These are phyloP conservation scores for Plicaturopsis crispa DNA, from an alignment of 768 basidiomycete genomes.

Conservation along the genomic window DNA sequence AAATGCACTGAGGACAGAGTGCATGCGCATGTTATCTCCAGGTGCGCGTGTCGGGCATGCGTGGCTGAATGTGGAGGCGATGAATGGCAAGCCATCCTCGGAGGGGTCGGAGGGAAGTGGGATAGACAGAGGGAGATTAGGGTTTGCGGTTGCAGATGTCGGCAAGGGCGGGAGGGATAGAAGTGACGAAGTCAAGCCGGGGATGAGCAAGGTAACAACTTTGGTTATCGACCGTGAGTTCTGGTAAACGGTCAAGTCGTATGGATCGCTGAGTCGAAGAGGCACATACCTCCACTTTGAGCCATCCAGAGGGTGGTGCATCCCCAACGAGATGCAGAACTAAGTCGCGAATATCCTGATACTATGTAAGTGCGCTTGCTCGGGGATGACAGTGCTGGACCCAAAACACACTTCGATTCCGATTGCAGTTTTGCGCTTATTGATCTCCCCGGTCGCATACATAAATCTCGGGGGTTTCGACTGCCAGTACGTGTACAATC, in stretches of 20 bases:
- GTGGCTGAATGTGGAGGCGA: constrained; percentile 79
- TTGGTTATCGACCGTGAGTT: constrained; percentile 68
- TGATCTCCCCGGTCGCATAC: constrained; percentile 73
- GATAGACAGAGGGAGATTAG: constrained; percentile 46
- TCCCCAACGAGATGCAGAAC: constrained; percentile 77
- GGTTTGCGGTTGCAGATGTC: constrained; percentile 54
- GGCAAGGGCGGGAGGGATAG: constrained; percentile 67
- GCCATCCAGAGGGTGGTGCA: constrained; percentile 80
- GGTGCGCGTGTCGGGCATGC: constrained; percentile 91
- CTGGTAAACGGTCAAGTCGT: constrained; percentile 27
- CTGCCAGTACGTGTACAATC: constrained; percentile 23
- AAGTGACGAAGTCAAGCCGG: constrained; percentile 76
- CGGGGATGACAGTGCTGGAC: background rate
- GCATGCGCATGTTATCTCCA: constrained; percentile 80
- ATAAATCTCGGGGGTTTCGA: constrained; percentile 65
- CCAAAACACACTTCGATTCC: constrained; percentile 69
- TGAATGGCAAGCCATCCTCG: constrained; percentile 48
- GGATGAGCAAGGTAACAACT: constrained; percentile 74
- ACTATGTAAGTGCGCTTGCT: background rate
- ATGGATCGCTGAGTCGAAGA: background rate
- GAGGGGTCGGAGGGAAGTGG: constrained; percentile 19
- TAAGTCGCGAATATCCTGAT: constrained; percentile 83
- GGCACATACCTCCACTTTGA: constrained; percentile 65
- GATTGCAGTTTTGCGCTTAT: constrained; percentile 64
- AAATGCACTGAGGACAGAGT: constrained; percentile 77